Percentiles rank a stretch among this genome's conserved stretches.
Conservation (phyloP, 2,329 filamentous ascomycete genomes). For the Chalara sp. region DNA sequence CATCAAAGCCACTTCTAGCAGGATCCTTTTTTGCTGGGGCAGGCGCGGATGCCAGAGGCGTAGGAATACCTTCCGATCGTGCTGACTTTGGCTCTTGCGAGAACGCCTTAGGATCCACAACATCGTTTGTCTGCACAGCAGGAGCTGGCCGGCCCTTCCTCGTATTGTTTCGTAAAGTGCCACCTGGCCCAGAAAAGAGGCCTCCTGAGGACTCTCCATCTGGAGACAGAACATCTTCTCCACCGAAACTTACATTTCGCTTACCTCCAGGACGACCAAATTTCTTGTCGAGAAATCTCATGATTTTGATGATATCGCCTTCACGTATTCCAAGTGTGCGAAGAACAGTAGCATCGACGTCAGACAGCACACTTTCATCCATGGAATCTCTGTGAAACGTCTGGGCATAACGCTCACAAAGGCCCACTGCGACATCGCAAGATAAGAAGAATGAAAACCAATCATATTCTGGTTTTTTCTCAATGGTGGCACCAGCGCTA, state of each 20-base stretch:
- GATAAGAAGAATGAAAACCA: constrained; percentile 99
- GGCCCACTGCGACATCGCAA: constrained; percentile 84
- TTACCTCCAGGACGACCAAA: constrained; percentile 59
- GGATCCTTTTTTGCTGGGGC: constrained; percentile 40
- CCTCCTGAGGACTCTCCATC: constrained; percentile 57
- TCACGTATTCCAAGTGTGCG: constrained; percentile 90
- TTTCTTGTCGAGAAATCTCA: constrained; percentile 78
- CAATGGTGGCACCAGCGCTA: constrained; percentile 53
- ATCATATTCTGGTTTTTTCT: constrained; percentile 75
- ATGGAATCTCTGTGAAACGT: constrained; percentile 89
- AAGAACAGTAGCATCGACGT: constrained; percentile 77
- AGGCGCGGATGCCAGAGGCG: constrained; percentile 33
- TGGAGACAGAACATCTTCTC: constrained; percentile 46
- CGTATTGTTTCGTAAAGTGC: constrained; percentile 86
- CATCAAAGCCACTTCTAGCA: constrained; percentile 68
- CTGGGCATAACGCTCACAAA: constrained; percentile 90
- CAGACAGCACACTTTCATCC: constrained; percentile 86
- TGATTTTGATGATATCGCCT: constrained; percentile 93
- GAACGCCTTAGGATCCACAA: constrained; percentile 83
- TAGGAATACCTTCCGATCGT: constrained; percentile 37
- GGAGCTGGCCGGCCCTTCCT: constrained; percentile 85
- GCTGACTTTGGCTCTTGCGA: constrained; percentile 45
- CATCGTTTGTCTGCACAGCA: constrained; percentile 76
- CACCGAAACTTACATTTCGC: constrained; percentile 45
- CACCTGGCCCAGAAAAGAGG: constrained; percentile 90